Conservation (phyloP, 2,329 filamentous ascomycete genomes). For the Curvularia lunata region DNA sequence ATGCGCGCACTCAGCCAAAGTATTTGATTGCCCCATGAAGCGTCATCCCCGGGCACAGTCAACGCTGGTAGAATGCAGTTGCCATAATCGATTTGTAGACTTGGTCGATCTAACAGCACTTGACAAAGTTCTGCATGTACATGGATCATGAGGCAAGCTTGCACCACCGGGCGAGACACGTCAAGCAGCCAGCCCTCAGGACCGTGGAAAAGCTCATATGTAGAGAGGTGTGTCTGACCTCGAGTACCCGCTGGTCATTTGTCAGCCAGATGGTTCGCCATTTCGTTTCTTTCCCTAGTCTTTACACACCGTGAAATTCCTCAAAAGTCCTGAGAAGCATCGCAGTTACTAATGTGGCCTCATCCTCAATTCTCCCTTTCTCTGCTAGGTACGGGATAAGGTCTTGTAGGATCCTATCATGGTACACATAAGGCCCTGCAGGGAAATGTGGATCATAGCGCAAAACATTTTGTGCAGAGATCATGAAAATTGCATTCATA, state of each 20-base stretch:
- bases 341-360: constrained; percentile 25
- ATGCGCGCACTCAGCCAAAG: constrained; percentile 27
- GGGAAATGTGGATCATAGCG: constrained; percentile 27
- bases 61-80: constrained; percentile 14
- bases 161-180: constrained; percentile 21
- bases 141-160: constrained; percentile 28
- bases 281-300: background rate
- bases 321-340: constrained; percentile 29
- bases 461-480: constrained; percentile 49
- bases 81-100: constrained; percentile 23
- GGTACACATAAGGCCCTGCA: constrained; percentile 23
- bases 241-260: constrained; percentile 23
- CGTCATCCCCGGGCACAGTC: constrained; percentile 15
- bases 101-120: constrained; percentile 18
- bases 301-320: constrained; percentile 25
- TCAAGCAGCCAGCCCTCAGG: constrained; percentile 21
- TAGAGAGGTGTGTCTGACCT: constrained; percentile 24
- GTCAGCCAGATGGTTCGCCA: constrained; percentile 7
- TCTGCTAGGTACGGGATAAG: constrained; percentile 27
- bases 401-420: constrained; percentile 22
- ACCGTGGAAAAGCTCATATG: constrained; percentile 25
- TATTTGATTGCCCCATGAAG: constrained; percentile 26
- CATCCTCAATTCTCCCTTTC: constrained; percentile 25
- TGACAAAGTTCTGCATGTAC: constrained; percentile 27
- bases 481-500: constrained; percentile 49